Base-by-base conservation (phyloP, 441 rosid species). In the Erodium moschatum region DNA sequence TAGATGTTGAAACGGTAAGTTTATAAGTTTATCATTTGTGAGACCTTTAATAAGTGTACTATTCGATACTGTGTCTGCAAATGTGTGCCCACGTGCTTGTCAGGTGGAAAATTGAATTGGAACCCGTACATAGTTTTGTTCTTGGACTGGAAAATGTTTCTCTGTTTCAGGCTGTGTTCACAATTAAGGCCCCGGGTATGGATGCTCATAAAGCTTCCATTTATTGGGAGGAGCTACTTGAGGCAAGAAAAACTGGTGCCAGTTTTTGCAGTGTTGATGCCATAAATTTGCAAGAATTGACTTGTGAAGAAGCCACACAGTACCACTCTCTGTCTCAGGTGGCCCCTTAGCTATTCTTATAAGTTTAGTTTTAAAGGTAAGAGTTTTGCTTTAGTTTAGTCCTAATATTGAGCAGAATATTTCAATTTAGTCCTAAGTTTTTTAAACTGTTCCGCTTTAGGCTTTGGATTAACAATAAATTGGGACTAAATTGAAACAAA, bases 191-290 rank as follows among this genome's bases (percentile, higher is more conserved):
- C 18, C 24, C 8, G 24, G 61, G 40, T 54, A 9, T 16, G 9
- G 61, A 54, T 54, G 61, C 61, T 54, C 21, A 16, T 54, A 54
- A 54, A 54, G 61, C 61, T 18, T 54, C 61, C 61, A 54, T 54
- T 18, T 18, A 6, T 54, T 48, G 56, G 56, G 11, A 48, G 56
- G 16, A 48, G 6, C 56, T 48, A 4, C 56, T n/a, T 48, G 56
- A 48, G 56, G 16, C 56, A 48, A 48, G 56, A 48, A 48, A 48
- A 0, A 48, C 1, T 48, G 15, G 56, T 35, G 40, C 40, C 40
- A 35, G 40, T 35, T 35, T 35, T 5, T 35, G 40, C 40, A 5
- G 40, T 35, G 40, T 35, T 35, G 40, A 35, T 35, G 40, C 40
- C 40, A 35, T 35, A 35, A 35, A 35, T 35, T 6, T 35, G 40